Evolutionary conservation across 2,329 filamentous ascomycete species (phyloP), one percentile per base, ranked within the genome.

Genomic region (Fusarium pseudonygamai): DNA sequence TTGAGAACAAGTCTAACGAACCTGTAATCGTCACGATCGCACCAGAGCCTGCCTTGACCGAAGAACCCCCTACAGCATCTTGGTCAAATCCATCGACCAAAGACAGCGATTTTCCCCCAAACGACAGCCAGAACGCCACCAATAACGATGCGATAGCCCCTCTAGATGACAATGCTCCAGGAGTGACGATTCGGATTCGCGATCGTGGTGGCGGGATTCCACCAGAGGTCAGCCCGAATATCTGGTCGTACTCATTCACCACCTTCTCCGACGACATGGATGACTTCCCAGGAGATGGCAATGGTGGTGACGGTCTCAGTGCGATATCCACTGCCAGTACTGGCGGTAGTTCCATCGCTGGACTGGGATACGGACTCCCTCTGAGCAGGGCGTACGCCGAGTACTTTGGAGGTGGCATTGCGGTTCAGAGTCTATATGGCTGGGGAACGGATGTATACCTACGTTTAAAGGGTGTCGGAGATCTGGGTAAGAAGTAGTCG

Each of bases 241-340:
- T 99, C 66, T 99, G 96, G 95, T 95, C 95, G 12, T 99, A 98
- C 81, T 96, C 93, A 71, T 99, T 98, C 81, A 98, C 96, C 26
- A 99, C 96, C 0, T 98, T 98, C 82, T 92, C 90, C 64, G 93
- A 89, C 70, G 85, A 89, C 64, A 43, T 68, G 11, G 79, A 84
- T 46, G 84, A 84, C 9, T 74, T 84, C 52, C 80, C 82, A 36
- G 82, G 82, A 26, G 82, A 84, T 14, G 80, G 83, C 40, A 82
- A 83, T 49, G 80, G 82, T 47, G 81, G 80, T 36, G 83, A 84
- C 36, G 93, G 93, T 0, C 83, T 98, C 70, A 93, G 92, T 77
- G 91, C 92, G 9, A 92, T 98, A 55, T 92, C 93, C 3, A 89
- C 89, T 4, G 90, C 91, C 36, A 92, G 91, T 61, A 90, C 89